Conservation (phyloP, 129 eudicot genomes). For the Arctium minus region DNA sequence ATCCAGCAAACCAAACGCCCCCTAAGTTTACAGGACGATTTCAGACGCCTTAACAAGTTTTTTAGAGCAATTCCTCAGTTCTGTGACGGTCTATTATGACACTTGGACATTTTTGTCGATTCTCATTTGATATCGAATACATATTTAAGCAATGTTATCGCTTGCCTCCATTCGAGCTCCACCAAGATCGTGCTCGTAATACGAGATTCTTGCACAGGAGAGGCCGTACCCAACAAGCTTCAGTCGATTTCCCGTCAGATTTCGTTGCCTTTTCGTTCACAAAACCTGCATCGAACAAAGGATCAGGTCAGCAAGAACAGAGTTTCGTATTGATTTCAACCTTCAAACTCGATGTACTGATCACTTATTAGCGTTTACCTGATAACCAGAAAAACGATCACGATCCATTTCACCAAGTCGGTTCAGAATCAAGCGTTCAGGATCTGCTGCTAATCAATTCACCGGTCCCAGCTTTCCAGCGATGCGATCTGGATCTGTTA, state of each 20-base stretch:
- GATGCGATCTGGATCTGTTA: constrained; percentile 5
- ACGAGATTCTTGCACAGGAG: constrained; percentile 24
- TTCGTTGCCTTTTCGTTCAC: constrained; percentile 45
- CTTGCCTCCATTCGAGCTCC: neutral
- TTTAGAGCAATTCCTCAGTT: no score
- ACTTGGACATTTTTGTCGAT: neutral
- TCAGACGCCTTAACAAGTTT: no score
- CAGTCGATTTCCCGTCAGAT: constrained; percentile 29
- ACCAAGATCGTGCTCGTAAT: constrained; percentile 1
- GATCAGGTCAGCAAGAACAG: constrained; percentile 39
- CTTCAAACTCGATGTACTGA: neutral
- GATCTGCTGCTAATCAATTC: constrained; percentile 42
- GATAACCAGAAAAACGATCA: constrained; percentile 51
- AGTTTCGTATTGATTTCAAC: neutral
- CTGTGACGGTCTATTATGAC: no score
- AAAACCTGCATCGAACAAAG: constrained; percentile 36
- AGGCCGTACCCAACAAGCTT: constrained; percentile 19
- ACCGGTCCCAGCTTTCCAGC: constrained; percentile 28
- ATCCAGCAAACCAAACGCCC: no score
- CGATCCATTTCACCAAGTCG: constrained; percentile 58
- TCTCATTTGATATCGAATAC: neutral
- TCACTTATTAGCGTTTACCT: neutral
- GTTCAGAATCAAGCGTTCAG: constrained; percentile 57
- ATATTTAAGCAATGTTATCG: neutral
- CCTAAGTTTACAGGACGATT: no score